A percentile compares a stretch with the other conserved stretches of the same genome.
These are phyloP conservation scores for Macrocybe gigantea DNA, from an alignment of 768 basidiomycete species.

Conservation along the genomic window DNA sequence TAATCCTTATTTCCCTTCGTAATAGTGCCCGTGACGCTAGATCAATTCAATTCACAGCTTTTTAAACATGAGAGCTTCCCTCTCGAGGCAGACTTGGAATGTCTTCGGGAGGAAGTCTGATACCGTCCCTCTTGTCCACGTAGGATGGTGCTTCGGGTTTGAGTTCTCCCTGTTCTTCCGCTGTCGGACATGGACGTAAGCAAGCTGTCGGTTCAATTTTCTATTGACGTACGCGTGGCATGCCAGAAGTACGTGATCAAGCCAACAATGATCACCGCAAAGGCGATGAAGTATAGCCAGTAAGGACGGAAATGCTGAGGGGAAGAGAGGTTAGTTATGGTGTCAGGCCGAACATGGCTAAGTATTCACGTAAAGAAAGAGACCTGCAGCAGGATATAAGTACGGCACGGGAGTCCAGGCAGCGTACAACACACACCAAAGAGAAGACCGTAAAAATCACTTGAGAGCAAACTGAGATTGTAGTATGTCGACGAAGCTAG, in stretches of 20 bases:
- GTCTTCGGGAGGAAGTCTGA: too few species aligned
- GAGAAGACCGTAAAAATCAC: slow-evolving; percentile 83
- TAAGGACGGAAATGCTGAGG: slow-evolving; percentile 72
- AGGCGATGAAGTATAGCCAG: slow-evolving; percentile 87
- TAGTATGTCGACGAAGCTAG: slow-evolving; percentile 82
- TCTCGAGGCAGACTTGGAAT: too few species aligned
- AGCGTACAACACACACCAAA: slow-evolving; percentile 42
- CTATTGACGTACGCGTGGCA: slow-evolving; percentile 59
- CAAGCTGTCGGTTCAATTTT: not conserved
- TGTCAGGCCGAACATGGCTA: not conserved
- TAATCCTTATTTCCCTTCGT: not conserved
- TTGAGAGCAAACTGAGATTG: slow-evolving; percentile 80
- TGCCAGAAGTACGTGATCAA: slow-evolving; percentile 85
- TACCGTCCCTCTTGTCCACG: slow-evolving; percentile 15
- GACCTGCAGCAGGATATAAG: slow-evolving; percentile 21
- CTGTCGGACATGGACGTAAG: slow-evolving; percentile 6
- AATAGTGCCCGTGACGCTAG: not conserved
- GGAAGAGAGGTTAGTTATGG: not conserved
- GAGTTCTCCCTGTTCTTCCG: slow-evolving; percentile 18
- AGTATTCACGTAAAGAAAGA: slow-evolving; percentile 46
- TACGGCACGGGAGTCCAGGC: slow-evolving; percentile 11
- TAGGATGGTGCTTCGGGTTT: slow-evolving; percentile 15
- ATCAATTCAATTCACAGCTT: too few species aligned
- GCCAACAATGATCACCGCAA: slow-evolving; percentile 62
- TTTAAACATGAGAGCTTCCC: too few species aligned